Percentiles rank a stretch among this genome's conserved stretches.
Evolutionary conservation across 805 yeast genomes (phyloP).

Genomic region (Ogataea nonfermentans): DNA sequence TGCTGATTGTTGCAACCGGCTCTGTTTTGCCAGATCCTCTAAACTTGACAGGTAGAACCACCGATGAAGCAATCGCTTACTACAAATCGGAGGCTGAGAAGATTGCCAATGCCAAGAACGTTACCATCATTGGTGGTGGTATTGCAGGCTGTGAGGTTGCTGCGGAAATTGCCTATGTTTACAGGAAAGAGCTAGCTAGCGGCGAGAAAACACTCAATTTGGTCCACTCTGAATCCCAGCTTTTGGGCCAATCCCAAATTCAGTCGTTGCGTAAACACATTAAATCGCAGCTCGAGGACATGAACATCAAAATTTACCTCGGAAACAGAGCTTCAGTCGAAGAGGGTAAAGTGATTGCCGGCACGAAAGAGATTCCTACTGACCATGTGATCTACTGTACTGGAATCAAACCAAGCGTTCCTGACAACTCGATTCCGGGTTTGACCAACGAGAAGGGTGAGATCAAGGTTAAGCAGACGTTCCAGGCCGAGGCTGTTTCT

Average conservation of each 20-base stretch:
- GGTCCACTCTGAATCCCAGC: slow-evolving; percentile 22
- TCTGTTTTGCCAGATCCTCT: slow-evolving; percentile 31
- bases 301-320: slow-evolving; percentile 10
- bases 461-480: slow-evolving; percentile 21
- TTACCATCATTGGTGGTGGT: slow-evolving; percentile 36
- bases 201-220: slow-evolving; percentile 25
- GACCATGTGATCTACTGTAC: slow-evolving; percentile 14
- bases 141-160: slow-evolving; percentile 31
- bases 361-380: slow-evolving; percentile 7
- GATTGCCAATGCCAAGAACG: slow-evolving; percentile 24
- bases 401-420: slow-evolving; percentile 10
- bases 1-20: slow-evolving; percentile 33
- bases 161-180: slow-evolving; percentile 32
- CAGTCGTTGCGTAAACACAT: slow-evolving; percentile 2
- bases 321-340: slow-evolving; percentile 9
- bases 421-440: slow-evolving; percentile 6
- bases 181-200: slow-evolving; percentile 12
- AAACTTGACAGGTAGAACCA: not conserved
- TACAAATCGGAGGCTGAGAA: slow-evolving; percentile 14
- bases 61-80: slow-evolving; percentile 16
- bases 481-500: slow-evolving; percentile 19
- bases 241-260: slow-evolving; percentile 9
- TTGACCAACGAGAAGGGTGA: slow-evolving; percentile 15
- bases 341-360: slow-evolving; percentile 3
- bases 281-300: slow-evolving; percentile 4